Evolutionary conservation across 1,284 basidiomycete genomes (phyloP).

Genomic region (Ganoderma lucidum): DNA sequence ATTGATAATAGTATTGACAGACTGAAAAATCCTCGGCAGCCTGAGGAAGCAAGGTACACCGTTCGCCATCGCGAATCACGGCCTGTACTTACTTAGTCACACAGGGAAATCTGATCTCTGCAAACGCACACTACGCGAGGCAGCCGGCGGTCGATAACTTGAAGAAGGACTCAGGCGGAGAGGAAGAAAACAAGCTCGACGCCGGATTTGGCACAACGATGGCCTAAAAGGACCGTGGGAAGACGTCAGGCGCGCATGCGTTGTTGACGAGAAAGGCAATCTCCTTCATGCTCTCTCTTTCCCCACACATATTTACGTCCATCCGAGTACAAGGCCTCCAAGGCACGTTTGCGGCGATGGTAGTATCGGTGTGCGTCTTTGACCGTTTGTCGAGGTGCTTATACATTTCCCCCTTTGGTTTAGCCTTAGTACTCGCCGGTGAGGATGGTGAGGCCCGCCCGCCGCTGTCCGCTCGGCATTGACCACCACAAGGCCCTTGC

Average conservation of each 20-base stretch:
- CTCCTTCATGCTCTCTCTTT: conserved; percentile 14
- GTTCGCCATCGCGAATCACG: not conserved
- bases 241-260: not conserved
- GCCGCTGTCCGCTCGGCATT: conserved; percentile 14
- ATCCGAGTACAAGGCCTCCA: conserved; percentile 24
- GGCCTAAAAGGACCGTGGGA: conserved; percentile 16
- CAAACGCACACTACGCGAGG: conserved; percentile 10
- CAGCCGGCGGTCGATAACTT: conserved; percentile 16
- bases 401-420: conserved; percentile 16
- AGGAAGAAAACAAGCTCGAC: conserved; percentile 6
- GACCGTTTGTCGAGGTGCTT: conserved; percentile 14
- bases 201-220: conserved; percentile 27
- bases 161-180: not conserved
- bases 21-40: no score
- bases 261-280: conserved; percentile 20
- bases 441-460: not conserved
- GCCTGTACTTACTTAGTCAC: not conserved
- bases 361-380: conserved; percentile 11
- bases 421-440: conserved; percentile 21
- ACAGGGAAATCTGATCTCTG: not conserved
- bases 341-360: not conserved
- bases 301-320: not conserved
- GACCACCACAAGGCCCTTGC: conserved; percentile 24
- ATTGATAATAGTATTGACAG: no score
- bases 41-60: no score